Conservation (phyloP, 495 filamentous ascomycete species). For the Xylaria venustula region DNA sequence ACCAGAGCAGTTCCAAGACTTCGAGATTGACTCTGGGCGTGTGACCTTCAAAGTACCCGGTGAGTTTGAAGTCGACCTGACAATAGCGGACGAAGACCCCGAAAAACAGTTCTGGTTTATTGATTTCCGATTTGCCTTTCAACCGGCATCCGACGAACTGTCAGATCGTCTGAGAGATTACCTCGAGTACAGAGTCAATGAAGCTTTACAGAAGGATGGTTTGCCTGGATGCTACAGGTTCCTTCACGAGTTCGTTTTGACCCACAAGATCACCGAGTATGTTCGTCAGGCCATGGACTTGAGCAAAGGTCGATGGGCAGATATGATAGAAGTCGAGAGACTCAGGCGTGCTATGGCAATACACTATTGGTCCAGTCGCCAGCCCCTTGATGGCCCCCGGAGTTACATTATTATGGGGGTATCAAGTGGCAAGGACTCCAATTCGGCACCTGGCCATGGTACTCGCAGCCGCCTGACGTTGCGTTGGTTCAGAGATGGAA, state of each 20-base stretch:
- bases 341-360: constrained; percentile 77
- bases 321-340: constrained; percentile 68
- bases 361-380: constrained; percentile 80
- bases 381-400: constrained; percentile 56
- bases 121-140: constrained; percentile 82
- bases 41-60: constrained; percentile 79
- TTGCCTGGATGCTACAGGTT: constrained; percentile 77
- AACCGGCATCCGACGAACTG: constrained; percentile 60
- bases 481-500: constrained; percentile 82
- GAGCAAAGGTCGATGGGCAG: constrained; percentile 66
- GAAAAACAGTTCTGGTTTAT: constrained; percentile 86
- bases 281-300: constrained; percentile 72
- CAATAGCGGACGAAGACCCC: constrained; percentile 77
- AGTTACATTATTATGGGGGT: constrained; percentile 91
- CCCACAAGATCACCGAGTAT: constrained; percentile 80
- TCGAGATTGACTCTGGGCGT: constrained; percentile 71
- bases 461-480: constrained; percentile 55
- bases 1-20: constrained; percentile 69
- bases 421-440: constrained; percentile 55
- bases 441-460: constrained; percentile 32
- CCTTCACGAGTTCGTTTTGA: constrained; percentile 80
- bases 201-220: constrained; percentile 60
- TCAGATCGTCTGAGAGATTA: constrained; percentile 57
- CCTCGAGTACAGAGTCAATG: constrained; percentile 71
- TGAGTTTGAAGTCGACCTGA: constrained; percentile 93